Conservation (phyloP, 495 filamentous ascomycete genomes). For the Saxophila tyrrhenica region DNA sequence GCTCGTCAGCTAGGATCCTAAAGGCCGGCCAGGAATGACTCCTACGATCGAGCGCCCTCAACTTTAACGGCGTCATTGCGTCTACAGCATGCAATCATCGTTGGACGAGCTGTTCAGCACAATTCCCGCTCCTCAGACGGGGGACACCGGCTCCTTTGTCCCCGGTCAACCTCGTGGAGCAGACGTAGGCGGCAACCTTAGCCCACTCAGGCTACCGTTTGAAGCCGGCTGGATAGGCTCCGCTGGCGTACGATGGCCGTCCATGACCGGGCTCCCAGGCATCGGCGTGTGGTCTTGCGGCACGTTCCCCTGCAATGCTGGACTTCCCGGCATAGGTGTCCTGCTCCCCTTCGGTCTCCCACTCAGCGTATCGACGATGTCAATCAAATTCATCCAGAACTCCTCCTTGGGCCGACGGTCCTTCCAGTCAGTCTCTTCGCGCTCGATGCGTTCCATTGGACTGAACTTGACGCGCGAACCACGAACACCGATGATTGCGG, state of each 20-base stretch:
- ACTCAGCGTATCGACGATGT: slow-evolving; percentile 72
- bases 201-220: not conserved
- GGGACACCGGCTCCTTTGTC: too few species aligned
- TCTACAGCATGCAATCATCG: too few species aligned
- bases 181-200: not conserved
- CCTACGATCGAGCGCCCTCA: too few species aligned
- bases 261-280: not conserved
- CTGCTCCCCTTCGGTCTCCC: slow-evolving; percentile 43
- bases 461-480: slow-evolving; percentile 82
- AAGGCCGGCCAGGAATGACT: too few species aligned
- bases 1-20: too few species aligned
- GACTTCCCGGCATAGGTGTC: slow-evolving; percentile 8
- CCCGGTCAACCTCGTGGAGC: not conserved
- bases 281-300: not conserved
- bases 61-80: too few species aligned
- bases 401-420: slow-evolving; percentile 73
- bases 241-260: not conserved
- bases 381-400: slow-evolving; percentile 74
- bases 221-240: not conserved
- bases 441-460: slow-evolving; percentile 64
- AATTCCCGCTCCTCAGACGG: too few species aligned
- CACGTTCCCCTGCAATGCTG: not conserved
- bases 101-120: too few species aligned
- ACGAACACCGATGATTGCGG: slow-evolving; percentile 81
- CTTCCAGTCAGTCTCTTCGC: slow-evolving; percentile 84